Conservation (phyloP, 371 early-diverging fungal genomes). For the Mortierella sp. region DNA sequence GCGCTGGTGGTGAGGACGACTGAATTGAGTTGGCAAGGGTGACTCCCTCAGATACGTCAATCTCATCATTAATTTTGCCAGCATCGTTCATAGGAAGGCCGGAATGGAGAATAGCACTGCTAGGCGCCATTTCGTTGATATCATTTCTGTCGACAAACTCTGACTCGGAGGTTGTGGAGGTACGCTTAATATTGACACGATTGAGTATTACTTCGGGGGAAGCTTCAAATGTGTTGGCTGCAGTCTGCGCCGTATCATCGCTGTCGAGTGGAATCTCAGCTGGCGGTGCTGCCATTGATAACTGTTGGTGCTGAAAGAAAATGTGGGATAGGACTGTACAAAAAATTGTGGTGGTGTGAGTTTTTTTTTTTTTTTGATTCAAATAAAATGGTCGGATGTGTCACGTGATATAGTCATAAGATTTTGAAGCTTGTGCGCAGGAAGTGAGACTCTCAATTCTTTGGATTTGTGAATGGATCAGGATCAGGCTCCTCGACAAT, state of each 20-base stretch:
- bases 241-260: constrained; percentile 19
- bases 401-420: too few relatives aligned
- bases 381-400: neutral
- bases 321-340: neutral
- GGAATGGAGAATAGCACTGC: constrained; percentile 35
- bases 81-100: constrained; percentile 39
- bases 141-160: constrained; percentile 50
- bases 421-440: too few relatives aligned
- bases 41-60: constrained; percentile 22
- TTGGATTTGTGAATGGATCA: neutral
- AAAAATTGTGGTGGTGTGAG: neutral
- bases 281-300: neutral
- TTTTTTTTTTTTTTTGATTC: constrained; percentile 2
- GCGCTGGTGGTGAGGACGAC: constrained; percentile 1
- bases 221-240: constrained; percentile 16
- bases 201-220: constrained; percentile 30
- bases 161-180: constrained; percentile 19
- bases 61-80: constrained; percentile 19
- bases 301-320: neutral
- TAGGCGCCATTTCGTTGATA: constrained; percentile 42
- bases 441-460: neutral
- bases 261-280: neutral
- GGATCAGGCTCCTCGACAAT: neutral
- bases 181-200: constrained; percentile 23
- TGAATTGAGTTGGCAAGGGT: neutral